Percentiles rank a stretch among this genome's conserved stretches.
phyloP scores from a whole-genome alignment of 805 yeast species.

The Saturnispora sekii region DNA sequence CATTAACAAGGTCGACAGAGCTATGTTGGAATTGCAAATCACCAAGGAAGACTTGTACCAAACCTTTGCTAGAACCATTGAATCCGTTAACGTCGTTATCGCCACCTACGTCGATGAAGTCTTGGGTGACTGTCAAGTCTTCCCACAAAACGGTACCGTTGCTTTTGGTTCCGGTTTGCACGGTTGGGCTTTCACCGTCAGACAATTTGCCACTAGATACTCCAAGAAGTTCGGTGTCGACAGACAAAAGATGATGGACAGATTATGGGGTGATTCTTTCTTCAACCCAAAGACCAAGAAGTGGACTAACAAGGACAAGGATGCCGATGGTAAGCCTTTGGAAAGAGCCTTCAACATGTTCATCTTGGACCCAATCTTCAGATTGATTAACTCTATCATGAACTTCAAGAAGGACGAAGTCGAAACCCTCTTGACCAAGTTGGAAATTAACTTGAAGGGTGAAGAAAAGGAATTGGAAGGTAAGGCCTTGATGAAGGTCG shows the following conservation, averaged over 20 bases:
- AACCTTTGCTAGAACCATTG: constrained; percentile 97
- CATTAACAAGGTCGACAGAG: constrained; percentile 99
- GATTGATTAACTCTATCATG: constrained; percentile 94
- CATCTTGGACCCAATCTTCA: constrained; percentile 97
- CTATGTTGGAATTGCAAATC: constrained; percentile 96
- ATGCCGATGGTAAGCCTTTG: constrained; percentile 88
- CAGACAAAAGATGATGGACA: constrained; percentile 94
- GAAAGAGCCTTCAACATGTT: constrained; percentile 99
- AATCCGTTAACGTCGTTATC: constrained; percentile 97
- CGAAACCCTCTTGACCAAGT: constrained; percentile 83
- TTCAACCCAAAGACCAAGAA: constrained; percentile 99
- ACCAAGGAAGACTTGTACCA: constrained; percentile 98
- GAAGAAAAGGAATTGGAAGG: constrained; percentile 98
- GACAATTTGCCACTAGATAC: constrained; percentile 97
- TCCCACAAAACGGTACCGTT: constrained; percentile 98
- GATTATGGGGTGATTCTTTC: constrained; percentile 99
- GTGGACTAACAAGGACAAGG: constrained; percentile 95
- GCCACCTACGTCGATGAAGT: constrained; percentile 86
- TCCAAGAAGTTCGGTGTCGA: constrained; percentile 99
- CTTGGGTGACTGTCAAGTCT: constrained; percentile 95
- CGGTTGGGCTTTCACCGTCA: constrained; percentile 99
- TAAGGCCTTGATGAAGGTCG: constrained; percentile 95
- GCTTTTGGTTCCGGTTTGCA: constrained; percentile 99
- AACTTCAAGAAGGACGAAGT: constrained; percentile 98
- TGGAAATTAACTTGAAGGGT: constrained; percentile 86